Evolutionary conservation across 2,329 filamentous ascomycete species (phyloP), one percentile per base, ranked within the genome.

Genomic region (Neurospora sp.): DNA sequence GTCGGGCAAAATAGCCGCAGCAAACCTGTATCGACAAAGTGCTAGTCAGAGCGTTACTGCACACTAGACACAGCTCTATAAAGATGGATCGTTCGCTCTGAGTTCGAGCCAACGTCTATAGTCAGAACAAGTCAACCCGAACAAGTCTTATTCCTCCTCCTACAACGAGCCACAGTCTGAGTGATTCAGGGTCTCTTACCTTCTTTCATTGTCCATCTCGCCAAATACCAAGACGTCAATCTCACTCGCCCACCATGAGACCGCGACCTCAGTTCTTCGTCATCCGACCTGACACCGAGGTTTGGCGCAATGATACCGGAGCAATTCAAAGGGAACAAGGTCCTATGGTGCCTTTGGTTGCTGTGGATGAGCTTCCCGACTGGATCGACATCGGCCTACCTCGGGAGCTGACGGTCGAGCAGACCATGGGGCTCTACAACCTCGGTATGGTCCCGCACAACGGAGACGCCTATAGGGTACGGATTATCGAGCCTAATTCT

Each of bases 301-400:
- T 62, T 17, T 62, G 71, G 33, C 71, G 74, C 43, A 76, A 77
- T 38, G 73, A 75, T 2, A 74, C 76, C 4, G 76, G 78, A 69
- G 68, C 70, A 19, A 67, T 74, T 8, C 73, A 73, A 15, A 74
- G 67, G 9, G 62, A 67, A 2, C 78, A 77, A 0, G 80, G 78
- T 3, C 76, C 77, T 7, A 79, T 84, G 3, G 84, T 87, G 1
- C 86, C 86, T 7, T 80, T 88, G n/a, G 79, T 88, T n/a, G 81
- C 85, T 0, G 76, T 82, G 13, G 85, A 87, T 74, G 80, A 86
- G 71, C 80, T 88, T 0, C 85, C 85, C 0, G 75, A 78, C 1
- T 83, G 82, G 79, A 72, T 86, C 4, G 77, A 82, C 5, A 75
- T 85, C 11, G 82, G 81, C 33, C 77, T 84, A 3, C 83, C 84